A percentile compares a stretch with the other conserved stretches of the same genome.
phyloP scores from a whole-genome alignment of 768 basidiomycete genomes.

The Pulveroboletus frians region DNA sequence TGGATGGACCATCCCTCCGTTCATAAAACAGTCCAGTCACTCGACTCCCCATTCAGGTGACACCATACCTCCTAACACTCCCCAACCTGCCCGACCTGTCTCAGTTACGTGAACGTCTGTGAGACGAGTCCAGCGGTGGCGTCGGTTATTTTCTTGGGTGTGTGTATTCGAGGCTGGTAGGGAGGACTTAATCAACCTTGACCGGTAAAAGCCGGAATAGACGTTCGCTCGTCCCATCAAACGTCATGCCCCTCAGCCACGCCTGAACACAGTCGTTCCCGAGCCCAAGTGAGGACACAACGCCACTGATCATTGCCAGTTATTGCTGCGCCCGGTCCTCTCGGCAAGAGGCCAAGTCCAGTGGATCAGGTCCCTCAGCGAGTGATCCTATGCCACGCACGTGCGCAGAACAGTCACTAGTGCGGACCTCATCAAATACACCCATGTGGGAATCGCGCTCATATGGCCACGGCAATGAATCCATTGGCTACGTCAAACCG shows the following conservation, averaged over 20 bases:
- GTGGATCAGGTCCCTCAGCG: too few species aligned
- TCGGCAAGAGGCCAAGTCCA: conserved; percentile 4
- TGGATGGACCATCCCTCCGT: conserved; percentile 1
- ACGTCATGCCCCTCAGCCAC: too few species aligned
- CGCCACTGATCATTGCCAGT: too few species aligned
- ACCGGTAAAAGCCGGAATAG: too few species aligned
- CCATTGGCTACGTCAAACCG: conserved; percentile 5
- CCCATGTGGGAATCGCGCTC: neutral
- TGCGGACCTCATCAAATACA: neutral
- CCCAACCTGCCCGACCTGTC: neutral
- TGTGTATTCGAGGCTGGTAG: neutral
- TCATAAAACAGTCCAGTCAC: neutral
- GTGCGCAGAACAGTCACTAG: neutral
- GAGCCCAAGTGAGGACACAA: neutral
- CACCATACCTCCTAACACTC: too few species aligned
- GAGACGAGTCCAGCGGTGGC: conserved; percentile 9
- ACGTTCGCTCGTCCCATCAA: too few species aligned
- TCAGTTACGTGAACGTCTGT: conserved; percentile 11
- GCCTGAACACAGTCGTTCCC: too few species aligned
- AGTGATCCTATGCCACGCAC: neutral
- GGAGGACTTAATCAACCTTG: neutral
- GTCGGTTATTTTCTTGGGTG: neutral
- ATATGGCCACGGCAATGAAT: conserved; percentile 9
- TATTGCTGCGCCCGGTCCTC: conserved; percentile 13
- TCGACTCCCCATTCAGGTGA: too few species aligned